A percentile compares a stretch with the other conserved stretches of the same genome.
These are phyloP conservation scores for Tephrocybe sp. DNA, from an alignment of 768 basidiomycete species.

Conservation along the genomic window DNA sequence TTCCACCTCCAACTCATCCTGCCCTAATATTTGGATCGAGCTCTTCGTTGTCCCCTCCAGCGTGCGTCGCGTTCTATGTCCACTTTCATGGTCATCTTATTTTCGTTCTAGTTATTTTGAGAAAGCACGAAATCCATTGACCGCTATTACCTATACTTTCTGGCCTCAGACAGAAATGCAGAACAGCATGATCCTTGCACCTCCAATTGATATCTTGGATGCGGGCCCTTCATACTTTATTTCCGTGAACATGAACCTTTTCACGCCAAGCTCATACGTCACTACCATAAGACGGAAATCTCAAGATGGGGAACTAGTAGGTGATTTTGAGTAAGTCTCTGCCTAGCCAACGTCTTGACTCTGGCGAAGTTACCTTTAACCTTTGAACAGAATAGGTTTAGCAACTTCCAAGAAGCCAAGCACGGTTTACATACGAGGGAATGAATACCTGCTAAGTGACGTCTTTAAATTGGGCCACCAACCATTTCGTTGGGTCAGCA, in stretches of 20 bases:
- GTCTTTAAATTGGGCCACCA: conserved; percentile 31
- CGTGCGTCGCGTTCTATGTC: conserved; percentile 15
- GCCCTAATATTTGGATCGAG: conserved; percentile 21
- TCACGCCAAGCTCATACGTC: conserved; percentile 48
- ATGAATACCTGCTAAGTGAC: conserved; percentile 36
- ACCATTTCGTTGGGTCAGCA: conserved; percentile 33
- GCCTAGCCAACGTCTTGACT: background rate
- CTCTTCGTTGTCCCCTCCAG: conserved; percentile 25
- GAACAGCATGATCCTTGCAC: conserved; percentile 39
- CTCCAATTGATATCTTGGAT: conserved; percentile 27
- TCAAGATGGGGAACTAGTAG: conserved; percentile 42
- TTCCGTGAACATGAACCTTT: conserved; percentile 48
- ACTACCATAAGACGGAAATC: conserved; percentile 41
- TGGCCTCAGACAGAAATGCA: conserved; percentile 31
- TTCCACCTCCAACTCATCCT: conserved; percentile 27
- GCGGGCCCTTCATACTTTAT: conserved; percentile 42
- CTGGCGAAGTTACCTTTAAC: background rate
- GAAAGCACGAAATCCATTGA: conserved; percentile 26
- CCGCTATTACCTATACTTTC: conserved; percentile 39
- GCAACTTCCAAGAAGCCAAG: conserved; percentile 27
- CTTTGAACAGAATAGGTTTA: conserved; percentile 28
- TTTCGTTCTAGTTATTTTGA: conserved; percentile 1
- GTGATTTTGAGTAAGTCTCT: conserved; percentile 45
- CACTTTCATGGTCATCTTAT: background rate
- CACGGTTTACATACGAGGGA: conserved; percentile 35